Conservation (phyloP, 177 flowering plant species). For the Vitis hybrid region DNA sequence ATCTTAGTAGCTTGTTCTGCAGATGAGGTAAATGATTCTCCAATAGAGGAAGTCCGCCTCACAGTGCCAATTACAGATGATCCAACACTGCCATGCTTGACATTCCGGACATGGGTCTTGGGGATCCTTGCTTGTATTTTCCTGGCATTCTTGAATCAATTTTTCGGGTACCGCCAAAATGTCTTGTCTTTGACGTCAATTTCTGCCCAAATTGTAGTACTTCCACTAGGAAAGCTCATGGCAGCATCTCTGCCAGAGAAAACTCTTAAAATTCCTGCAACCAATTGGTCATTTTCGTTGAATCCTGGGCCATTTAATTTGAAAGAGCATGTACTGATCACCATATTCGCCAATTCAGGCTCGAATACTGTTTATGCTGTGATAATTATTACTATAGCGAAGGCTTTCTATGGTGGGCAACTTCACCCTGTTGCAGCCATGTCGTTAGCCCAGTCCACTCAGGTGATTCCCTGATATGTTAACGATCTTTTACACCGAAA, state of each 20-base stretch:
- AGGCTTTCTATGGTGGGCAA: constrained; percentile 37
- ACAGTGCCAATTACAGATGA: constrained; percentile 35
- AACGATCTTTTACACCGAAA: background rate
- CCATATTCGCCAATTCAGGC: constrained; percentile 37
- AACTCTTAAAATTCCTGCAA: constrained; percentile 16
- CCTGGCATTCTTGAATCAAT: constrained; percentile 34
- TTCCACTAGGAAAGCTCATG: constrained; percentile 37
- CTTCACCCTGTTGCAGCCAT: constrained; percentile 36
- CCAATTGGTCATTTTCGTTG: constrained; percentile 31
- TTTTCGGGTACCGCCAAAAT: constrained; percentile 31
- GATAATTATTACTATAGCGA: constrained; percentile 37
- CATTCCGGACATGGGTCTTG: constrained; percentile 38
- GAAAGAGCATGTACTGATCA: constrained; percentile 37
- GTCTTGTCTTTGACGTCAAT: constrained; percentile 11
- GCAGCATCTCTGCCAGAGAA: constrained; percentile 24
- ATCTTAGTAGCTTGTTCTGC: constrained; percentile 6
- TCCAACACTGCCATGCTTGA: constrained; percentile 38
- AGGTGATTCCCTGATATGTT: constrained; percentile 24
- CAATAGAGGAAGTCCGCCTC: constrained; percentile 35
- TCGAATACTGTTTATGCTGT: constrained; percentile 33
- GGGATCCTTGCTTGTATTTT: constrained; percentile 29
- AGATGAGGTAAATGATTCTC: constrained; percentile 32
- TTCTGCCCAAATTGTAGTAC: constrained; percentile 34
- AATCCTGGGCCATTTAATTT: constrained; percentile 46
- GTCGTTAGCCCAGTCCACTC: constrained; percentile 40